Percentiles rank a stretch among this genome's conserved stretches.
phyloP scores from a whole-genome alignment of 176 grass and related monocot genomes.

The Alopecurus myosuroides region DNA sequence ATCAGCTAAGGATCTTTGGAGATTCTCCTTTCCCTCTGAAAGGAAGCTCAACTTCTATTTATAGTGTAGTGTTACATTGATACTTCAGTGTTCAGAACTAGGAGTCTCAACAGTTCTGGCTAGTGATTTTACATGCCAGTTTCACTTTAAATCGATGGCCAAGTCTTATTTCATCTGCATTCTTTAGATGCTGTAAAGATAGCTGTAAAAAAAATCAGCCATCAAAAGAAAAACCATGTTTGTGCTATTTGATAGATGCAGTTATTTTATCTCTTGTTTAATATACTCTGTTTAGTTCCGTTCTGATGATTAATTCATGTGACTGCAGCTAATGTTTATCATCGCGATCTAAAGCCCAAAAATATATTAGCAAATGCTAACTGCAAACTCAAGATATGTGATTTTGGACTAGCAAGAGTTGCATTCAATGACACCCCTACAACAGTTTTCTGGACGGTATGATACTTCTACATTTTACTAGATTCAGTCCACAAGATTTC shows the following conservation, averaged over 20 bases:
- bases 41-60: neutral
- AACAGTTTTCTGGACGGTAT: slow-evolving; percentile 97
- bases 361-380: slow-evolving; percentile 99
- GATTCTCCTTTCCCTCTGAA: neutral
- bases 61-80: neutral
- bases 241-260: neutral
- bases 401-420: slow-evolving; percentile 98
- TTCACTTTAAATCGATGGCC: slow-evolving; percentile 10
- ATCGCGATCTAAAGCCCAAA: slow-evolving; percentile 96
- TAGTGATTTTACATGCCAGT: slow-evolving; percentile 8
- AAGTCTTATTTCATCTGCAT: neutral
- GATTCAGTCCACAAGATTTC: neutral
- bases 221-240: neutral
- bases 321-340: slow-evolving; percentile 94
- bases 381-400: slow-evolving; percentile 98
- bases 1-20: slow-evolving; percentile 5
- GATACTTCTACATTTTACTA: neutral
- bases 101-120: neutral
- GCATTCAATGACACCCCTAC: slow-evolving; percentile 83
- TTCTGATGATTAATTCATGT: slow-evolving; percentile 24
- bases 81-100: neutral
- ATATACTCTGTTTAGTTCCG: neutral
- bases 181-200: neutral
- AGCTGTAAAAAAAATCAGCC: too few relatives aligned
- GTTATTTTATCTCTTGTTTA: neutral